Evolutionary conservation across 768 basidiomycete species (phyloP), one percentile per base, ranked within the genome.

Genomic region (Kwoniella bestiolae): DNA sequence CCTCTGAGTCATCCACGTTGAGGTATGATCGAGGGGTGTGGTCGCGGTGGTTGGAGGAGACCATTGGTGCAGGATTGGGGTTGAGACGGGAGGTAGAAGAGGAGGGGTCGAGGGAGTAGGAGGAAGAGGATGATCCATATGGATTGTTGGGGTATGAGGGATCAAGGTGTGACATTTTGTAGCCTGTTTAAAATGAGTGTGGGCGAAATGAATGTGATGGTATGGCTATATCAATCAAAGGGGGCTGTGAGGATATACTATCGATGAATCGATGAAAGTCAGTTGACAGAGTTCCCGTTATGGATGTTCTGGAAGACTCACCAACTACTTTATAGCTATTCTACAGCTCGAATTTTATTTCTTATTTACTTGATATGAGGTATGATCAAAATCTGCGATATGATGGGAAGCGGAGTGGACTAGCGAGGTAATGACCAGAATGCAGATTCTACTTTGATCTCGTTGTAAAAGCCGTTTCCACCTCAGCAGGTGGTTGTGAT

Each of bases 1-100:
- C 72, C 25, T 72, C 70, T 12, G 56, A 41, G 12, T 65, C 64
- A 32, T 51, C 25, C 8, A 32, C 34, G 28, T 68, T 60, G 34
- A 67, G 35, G 29, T 67, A 67, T 23, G 66, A 67, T 21, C 55
- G 66, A 2, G 53, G 26, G 46, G 52, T 52, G n/a, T 26, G 44
- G 7, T 41, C 53, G 38, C 9, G 18, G n/a, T 26, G 44, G 7
- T 41, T 41, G 38, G n/a, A 25, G 25, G 51, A 23, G 26, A 60
- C 31, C 28, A 29, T 65, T 38, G 56, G 32, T 31, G 31, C 47
- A 56, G 8, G 50, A 66, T 34, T 58, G 49, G 28, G 51, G 21
- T 52, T 50, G 25, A 63, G 31, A 26, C 51, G 65, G 6, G 65
- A 50, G 14, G 66, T 35, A 3, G 66, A 62, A 4, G 60, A 61